phyloP scores from a whole-genome alignment of 164 flowering plant genomes.

The Berberis thunbergii region DNA sequence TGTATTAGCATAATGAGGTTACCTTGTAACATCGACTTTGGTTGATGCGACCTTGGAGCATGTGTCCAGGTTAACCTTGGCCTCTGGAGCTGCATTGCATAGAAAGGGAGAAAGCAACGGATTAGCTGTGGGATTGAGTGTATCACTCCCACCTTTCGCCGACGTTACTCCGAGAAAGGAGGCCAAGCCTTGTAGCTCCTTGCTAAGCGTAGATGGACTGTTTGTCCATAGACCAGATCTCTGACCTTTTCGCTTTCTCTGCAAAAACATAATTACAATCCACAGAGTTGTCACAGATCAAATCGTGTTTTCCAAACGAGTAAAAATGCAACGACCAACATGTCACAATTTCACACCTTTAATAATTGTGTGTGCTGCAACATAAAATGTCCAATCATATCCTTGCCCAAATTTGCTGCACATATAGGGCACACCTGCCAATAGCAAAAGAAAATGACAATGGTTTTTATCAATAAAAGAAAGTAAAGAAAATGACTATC shows the following conservation, averaged over 20 bases:
- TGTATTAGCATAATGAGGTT: neutral
- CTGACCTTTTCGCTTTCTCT: conserved; percentile 52
- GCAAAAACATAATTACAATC: conserved; percentile 12
- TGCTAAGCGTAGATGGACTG: conserved; percentile 29
- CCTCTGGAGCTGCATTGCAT: conserved; percentile 23
- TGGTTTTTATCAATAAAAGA: no score
- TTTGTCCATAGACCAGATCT: conserved; percentile 43
- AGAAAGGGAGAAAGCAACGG: conserved; percentile 71
- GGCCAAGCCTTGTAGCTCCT: conserved; percentile 34
- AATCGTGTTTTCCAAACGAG: no score
- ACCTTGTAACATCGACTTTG: neutral
- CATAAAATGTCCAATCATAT: conserved; percentile 63
- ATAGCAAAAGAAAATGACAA: neutral
- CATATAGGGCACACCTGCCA: conserved; percentile 89
- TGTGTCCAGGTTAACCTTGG: conserved; percentile 20
- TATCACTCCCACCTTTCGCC: conserved; percentile 15
- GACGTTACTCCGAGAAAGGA: conserved; percentile 30
- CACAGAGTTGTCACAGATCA: neutral
- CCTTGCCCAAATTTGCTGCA: conserved; percentile 74
- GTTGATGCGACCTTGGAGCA: neutral
- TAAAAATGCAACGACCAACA: neutral
- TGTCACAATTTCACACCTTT: conserved; percentile 34
- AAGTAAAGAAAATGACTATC: no score
- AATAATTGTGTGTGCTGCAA: conserved; percentile 58
- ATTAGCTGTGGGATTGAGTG: conserved; percentile 41